Evolutionary conservation across 768 basidiomycete species (phyloP), one percentile per base, ranked within the genome.

Genomic region (Pisolithus orientalis): DNA sequence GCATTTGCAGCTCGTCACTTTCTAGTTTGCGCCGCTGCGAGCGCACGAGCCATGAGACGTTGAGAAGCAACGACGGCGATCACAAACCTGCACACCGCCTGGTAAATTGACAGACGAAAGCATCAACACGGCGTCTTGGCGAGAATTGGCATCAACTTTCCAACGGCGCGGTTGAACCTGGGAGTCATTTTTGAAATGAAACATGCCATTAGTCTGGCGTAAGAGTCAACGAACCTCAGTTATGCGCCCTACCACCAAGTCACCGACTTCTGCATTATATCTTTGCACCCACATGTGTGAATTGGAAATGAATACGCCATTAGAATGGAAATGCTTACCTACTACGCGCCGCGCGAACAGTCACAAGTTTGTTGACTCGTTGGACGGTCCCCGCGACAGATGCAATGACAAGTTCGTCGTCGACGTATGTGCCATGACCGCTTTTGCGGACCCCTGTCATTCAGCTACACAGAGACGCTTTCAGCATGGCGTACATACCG

Each of bases 1-100:
- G 81, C 96, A 99, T 99, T 68, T 98, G 94, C 48, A 99, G 80
- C 63, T 98, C 96, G 65, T 99, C 96, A 57, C 91, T 94, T 70
- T 98, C 96, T 32, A 98, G 74, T 79, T 98, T 99, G 43, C 96
- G 81, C 56, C 96, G 81, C 94, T 94, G 62, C 52, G 32, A 4
- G 38, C 52, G 39, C 17, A 44, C 39, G 44, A 25, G 60, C 51
- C 49, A 49, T 16, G 29, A 40, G 37, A 48, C 48, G 55, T 51
- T 17, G 40, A 24, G 14, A 24, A 47, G 39, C 11, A 39, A 54
- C 47, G 46, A 27, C 29, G 29, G 27, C 21, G 38, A 52, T 57
- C 21, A 63, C 76, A 57, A 67, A 91, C 94, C 78, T 98, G 94
- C 13, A 99, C 88, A 61, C 96, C 96, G 39, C 96, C 96, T 1